Evolutionary conservation across 1,139 yeast genomes (phyloP), one percentile per base, ranked within the genome.

Genomic region (Magnusiomyces clavatus): DNA sequence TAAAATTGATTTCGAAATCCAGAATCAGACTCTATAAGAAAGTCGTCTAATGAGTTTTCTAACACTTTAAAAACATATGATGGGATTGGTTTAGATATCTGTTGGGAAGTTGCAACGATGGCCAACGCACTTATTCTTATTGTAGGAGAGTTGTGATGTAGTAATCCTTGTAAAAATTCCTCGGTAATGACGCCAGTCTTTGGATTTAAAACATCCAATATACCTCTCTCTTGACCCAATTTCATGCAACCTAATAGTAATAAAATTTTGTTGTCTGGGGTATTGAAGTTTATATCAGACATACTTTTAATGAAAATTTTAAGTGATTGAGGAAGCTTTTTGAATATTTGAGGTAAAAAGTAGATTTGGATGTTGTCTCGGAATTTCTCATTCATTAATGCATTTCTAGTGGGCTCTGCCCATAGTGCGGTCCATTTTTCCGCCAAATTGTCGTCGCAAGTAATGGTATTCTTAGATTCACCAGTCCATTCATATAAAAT

Each of bases 1-100:
- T 75, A 72, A 50, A 85, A 78, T 49, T 78, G 81, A 58, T 81
- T 82, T 61, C 96, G 72, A 0, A 78, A 72, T 54, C 83, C 92
- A 13, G 88, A 75, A 49, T 83, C 80, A 12, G 77, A 74, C 54
- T 86, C 94, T 37, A 76, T 72, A 54, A 84, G 75, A 56, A 82
- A 74, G 11, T 66, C 54, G 40, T 77, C 77, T 10, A 83, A 61
- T 38, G 76, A 68, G 0, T 69, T 61, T 42, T 66, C 60, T 1
- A 86, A 60, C 1, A 76, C 61, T 0, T 71, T 69, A 54, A 77
- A 78, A 0, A 78, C 71, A 31, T 67, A 64, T 0, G 66, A 51
- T 0, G 78, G 72, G 8, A 89, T 73, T 0, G 81, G 79, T 51
- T 73, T 73, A 0, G 94, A 77, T 1, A 78, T 77, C 61, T 84